Conservation (phyloP, 2,329 filamentous ascomycete species). For the Cladobotryum protrusum region DNA sequence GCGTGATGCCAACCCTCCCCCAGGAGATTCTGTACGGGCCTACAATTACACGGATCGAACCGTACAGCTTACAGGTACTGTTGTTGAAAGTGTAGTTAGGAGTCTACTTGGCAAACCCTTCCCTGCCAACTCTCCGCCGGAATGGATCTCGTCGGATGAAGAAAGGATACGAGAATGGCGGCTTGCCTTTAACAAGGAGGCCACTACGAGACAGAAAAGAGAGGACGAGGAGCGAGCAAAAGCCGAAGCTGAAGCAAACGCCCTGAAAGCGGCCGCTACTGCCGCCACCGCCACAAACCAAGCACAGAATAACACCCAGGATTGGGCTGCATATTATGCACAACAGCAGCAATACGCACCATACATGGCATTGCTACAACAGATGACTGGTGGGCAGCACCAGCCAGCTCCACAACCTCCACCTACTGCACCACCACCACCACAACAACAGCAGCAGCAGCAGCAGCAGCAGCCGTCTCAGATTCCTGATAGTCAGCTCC, state of each 20-base stretch:
- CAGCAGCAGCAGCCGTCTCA: constrained; percentile 23
- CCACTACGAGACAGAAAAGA: constrained; percentile 31
- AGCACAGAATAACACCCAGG: constrained; percentile 14
- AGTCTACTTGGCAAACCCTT: constrained; percentile 40
- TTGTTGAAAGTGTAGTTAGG: constrained; percentile 37
- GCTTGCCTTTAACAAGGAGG: constrained; percentile 40
- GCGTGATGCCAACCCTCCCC: constrained; percentile 34
- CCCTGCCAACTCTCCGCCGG: constrained; percentile 46
- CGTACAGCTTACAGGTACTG: constrained; percentile 36
- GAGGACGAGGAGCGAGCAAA: constrained; percentile 33
- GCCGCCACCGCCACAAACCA: constrained; percentile 9
- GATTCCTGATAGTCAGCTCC: constrained; percentile 33
- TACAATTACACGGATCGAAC: constrained; percentile 37
- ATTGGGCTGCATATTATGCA: constrained; percentile 24
- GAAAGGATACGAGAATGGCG: constrained; percentile 48
- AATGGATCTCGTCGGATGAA: constrained; percentile 42
- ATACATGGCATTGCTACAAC: constrained; percentile 37
- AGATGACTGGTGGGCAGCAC: constrained; percentile 32
- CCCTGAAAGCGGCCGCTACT: constrained; percentile 19
- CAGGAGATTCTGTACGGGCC: constrained; percentile 25
- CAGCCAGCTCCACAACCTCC: constrained; percentile 14
- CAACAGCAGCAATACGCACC: constrained; percentile 30
- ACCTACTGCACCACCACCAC: constrained; percentile 10
- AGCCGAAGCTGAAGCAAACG: constrained; percentile 26
- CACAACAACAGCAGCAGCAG: constrained; percentile 18